Evolutionary conservation across 2,329 filamentous ascomycete species (phyloP).

Genomic region (Fusarium luffae): DNA sequence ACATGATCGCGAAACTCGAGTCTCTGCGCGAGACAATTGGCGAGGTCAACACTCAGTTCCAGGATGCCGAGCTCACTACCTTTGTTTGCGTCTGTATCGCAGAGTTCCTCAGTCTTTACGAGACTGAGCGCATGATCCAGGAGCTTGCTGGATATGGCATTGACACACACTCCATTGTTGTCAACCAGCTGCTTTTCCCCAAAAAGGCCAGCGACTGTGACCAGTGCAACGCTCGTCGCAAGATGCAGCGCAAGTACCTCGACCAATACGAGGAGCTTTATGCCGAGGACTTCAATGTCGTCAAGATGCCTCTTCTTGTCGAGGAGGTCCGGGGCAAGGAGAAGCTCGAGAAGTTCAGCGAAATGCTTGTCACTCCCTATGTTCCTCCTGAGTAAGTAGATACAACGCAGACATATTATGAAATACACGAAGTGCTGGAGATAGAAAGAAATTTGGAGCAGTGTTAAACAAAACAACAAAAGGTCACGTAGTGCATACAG

Average conservation of each 20-base stretch:
- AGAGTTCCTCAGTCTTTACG: slow-evolving; percentile 95
- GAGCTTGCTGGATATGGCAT: slow-evolving; percentile 93
- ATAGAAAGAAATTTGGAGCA: slow-evolving; percentile 7
- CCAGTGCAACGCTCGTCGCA: slow-evolving; percentile 91
- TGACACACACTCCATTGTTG: slow-evolving; percentile 96
- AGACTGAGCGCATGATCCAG: slow-evolving; percentile 99
- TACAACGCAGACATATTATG: neutral
- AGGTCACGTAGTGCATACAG: slow-evolving; percentile 13
- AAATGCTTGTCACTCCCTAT: slow-evolving; percentile 83
- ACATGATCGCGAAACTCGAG: slow-evolving; percentile 95
- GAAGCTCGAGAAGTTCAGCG: slow-evolving; percentile 88
- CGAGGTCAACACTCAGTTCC: slow-evolving; percentile 98
- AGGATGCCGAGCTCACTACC: slow-evolving; percentile 93
- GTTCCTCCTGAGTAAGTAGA: slow-evolving; percentile 67
- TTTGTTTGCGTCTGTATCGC: slow-evolving; percentile 99
- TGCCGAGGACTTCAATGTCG: slow-evolving; percentile 94
- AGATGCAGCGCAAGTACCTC: slow-evolving; percentile 99
- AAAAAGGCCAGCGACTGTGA: slow-evolving; percentile 87
- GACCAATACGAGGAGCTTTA: slow-evolving; percentile 99
- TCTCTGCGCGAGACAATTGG: slow-evolving; percentile 89
- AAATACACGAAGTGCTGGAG: neutral
- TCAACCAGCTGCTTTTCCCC: slow-evolving; percentile 97
- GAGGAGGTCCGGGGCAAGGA: slow-evolving; percentile 98
- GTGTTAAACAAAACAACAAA: slow-evolving; percentile 3
- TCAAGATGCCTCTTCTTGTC: slow-evolving; percentile 95